phyloP scores from a whole-genome alignment of 2,329 filamentous ascomycete species.

The Xylaria arbuscula region DNA sequence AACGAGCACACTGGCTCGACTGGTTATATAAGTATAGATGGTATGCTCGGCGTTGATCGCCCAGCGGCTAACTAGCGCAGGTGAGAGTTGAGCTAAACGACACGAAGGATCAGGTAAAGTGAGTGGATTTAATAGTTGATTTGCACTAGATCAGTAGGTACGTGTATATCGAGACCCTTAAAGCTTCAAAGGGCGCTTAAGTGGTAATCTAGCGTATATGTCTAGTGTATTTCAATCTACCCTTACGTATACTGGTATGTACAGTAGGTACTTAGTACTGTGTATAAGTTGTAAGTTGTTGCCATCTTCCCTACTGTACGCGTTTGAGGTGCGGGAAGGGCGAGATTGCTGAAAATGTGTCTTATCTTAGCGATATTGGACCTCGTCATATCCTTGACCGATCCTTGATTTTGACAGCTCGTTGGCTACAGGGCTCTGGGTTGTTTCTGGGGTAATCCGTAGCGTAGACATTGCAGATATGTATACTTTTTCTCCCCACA shows the following conservation, averaged over 20 bases:
- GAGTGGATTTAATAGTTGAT: neutral
- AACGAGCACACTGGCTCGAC: neutral
- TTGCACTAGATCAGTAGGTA: neutral
- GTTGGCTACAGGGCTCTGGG: neutral
- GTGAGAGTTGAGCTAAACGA: conserved; percentile 2
- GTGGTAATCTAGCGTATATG: too few species aligned
- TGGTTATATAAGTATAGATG: too few species aligned
- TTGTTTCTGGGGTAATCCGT: conserved; percentile 10
- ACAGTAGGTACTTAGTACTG: neutral
- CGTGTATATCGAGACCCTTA: neutral
- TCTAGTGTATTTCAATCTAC: neutral
- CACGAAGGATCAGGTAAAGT: conserved; percentile 12
- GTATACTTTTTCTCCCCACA: neutral
- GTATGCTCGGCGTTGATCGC: neutral
- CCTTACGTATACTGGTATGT: neutral
- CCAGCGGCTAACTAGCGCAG: conserved; percentile 5
- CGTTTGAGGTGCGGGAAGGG: neutral
- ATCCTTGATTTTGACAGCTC: neutral
- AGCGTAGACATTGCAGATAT: neutral
- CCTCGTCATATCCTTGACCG: too few species aligned
- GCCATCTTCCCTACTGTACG: neutral
- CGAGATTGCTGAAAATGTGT: neutral
- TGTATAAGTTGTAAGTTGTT: neutral
- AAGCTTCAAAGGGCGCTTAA: neutral
- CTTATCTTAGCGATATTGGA: conserved; percentile 9